Evolutionary conservation across 148 eudicot genomes (phyloP).

Genomic region (Silene latifolia): DNA sequence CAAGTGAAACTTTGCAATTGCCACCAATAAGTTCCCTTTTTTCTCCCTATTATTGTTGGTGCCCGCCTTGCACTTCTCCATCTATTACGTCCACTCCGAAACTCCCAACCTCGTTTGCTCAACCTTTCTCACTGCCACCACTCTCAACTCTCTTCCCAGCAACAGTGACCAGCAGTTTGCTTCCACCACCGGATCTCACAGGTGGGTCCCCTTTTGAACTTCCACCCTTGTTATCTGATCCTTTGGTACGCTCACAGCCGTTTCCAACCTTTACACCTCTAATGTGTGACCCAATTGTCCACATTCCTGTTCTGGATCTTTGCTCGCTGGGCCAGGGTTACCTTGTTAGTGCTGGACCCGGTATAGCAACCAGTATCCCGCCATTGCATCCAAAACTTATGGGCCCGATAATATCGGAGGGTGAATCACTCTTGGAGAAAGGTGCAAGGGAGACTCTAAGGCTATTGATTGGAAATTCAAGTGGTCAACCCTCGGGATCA

Average conservation of each 20-base stretch:
- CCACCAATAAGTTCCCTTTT: conserved; percentile 41
- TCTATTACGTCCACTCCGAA: conserved; percentile 36
- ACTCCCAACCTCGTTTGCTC: conserved; percentile 39
- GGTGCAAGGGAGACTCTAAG: conserved; percentile 86
- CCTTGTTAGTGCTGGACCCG: conserved; percentile 77
- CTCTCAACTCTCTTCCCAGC: conserved; percentile 63
- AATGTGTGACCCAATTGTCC: conserved; percentile 85
- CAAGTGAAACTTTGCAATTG: conserved; percentile 33
- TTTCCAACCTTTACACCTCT: conserved; percentile 70
- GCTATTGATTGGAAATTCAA: conserved; percentile 59
- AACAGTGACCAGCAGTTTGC: conserved; percentile 36
- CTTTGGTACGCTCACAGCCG: conserved; percentile 54
- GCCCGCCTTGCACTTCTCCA: conserved; percentile 72
- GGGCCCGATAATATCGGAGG: conserved; percentile 49
- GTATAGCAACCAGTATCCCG: conserved; percentile 52
- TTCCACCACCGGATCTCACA: conserved; percentile 41
- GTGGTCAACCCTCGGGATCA: conserved; percentile 41
- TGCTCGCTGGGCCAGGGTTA: conserved; percentile 92
- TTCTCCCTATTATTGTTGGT: conserved; percentile 91
- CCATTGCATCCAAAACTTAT: conserved; percentile 48
- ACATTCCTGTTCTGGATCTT: conserved; percentile 73
- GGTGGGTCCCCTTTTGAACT: conserved; percentile 48
- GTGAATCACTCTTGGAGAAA: conserved; percentile 59
- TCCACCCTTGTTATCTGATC: conserved; percentile 54
- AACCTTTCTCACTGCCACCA: conserved; percentile 57